phyloP scores from a whole-genome alignment of 768 basidiomycete species.

The Agrocybe chaxingu region DNA sequence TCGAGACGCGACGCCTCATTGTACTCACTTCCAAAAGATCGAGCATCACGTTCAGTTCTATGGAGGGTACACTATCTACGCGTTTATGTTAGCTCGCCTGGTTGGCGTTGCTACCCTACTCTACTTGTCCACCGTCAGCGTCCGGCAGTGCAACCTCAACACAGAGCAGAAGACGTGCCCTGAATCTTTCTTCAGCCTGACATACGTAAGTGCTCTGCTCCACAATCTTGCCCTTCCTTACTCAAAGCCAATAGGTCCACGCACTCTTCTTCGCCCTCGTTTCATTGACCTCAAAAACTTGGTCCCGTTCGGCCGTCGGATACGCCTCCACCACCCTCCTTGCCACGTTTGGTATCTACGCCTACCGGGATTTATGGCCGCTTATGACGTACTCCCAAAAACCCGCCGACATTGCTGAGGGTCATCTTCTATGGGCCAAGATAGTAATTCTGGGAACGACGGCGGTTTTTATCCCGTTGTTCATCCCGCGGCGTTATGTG shows the following conservation, averaged over 20 bases:
- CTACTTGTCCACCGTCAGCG: constrained; percentile 1
- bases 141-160: no score
- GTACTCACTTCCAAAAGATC: not conserved
- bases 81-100: constrained; percentile 11
- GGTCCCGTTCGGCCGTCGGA: no score
- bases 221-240: no score
- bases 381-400: constrained; percentile 7
- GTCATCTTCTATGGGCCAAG: constrained; percentile 15
- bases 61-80: constrained; percentile 9
- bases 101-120: constrained; percentile 7
- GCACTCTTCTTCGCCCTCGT: no score
- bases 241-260: no score
- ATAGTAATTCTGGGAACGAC: constrained; percentile 7
- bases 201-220: no score
- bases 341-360: constrained; percentile 10
- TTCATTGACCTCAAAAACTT: no score
- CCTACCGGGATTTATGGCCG: constrained; percentile 16
- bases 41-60: not conserved
- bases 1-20: no score
- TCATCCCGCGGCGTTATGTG: constrained; percentile 12
- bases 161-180: no score
- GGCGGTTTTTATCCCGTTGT: constrained; percentile 8
- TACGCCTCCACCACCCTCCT: constrained; percentile 2
- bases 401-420: constrained; percentile 12
- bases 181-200: no score